Conservation (phyloP, 83 land plant genomes). For the Larix sibirica region DNA sequence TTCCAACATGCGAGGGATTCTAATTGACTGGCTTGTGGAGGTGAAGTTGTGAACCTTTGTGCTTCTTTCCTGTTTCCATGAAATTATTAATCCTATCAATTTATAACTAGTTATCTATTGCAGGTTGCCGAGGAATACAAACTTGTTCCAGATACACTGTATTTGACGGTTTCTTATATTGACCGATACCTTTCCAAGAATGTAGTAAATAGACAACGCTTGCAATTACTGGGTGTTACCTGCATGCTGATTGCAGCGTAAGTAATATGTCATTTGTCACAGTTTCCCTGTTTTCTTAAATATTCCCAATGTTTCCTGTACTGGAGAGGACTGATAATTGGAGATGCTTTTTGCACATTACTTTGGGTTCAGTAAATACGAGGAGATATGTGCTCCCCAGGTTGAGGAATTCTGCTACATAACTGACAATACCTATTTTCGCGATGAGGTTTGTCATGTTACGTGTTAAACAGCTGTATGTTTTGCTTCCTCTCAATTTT, state of each 20-base stretch:
- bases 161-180: constrained; percentile 86
- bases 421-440: constrained; percentile 91
- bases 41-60: constrained; percentile 24
- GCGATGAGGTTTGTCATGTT: constrained; percentile 68
- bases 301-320: no score
- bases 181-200: constrained; percentile 93
- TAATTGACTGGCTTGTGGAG: constrained; percentile 99
- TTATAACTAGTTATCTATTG: constrained; percentile 1
- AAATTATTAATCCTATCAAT: neutral
- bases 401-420: constrained; percentile 98
- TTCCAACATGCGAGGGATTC: constrained; percentile 86
- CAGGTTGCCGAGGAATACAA: constrained; percentile 98
- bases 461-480: neutral
- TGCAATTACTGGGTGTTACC: constrained; percentile 91
- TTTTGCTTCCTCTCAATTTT: no score
- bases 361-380: constrained; percentile 69
- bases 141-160: constrained; percentile 92
- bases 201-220: constrained; percentile 67
- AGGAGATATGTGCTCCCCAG: constrained; percentile 98
- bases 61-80: neutral
- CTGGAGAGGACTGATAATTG: neutral
- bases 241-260: constrained; percentile 98
- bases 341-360: neutral
- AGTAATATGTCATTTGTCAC: constrained; percentile 17
- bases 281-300: neutral